Evolutionary conservation across 768 basidiomycete species (phyloP), one percentile per base, ranked within the genome.

Genomic region (Phanerochaete carnosa): DNA sequence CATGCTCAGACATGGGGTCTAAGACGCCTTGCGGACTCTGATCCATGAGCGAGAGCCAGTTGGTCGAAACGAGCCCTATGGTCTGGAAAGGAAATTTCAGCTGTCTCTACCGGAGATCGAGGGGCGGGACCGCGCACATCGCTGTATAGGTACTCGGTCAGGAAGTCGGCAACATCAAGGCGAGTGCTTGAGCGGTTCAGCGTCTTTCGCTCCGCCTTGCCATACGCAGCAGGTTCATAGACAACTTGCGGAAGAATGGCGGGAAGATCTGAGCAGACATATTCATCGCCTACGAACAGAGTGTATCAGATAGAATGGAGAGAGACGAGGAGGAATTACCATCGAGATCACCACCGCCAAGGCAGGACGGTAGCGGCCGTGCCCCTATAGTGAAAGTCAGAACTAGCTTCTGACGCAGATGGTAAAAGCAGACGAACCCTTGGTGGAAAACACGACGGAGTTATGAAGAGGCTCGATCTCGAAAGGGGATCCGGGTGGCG

Each of bases 271-370:
- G 58, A 51, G 2, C 62, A 33, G 32, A 57, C 55, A 43, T 39
- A 63, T 32, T 61, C 62, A 28, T 63, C 62, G 16, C 62, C 62
- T 62, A 32, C 28, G 11, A 43, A 6, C 11, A 3, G 4, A 55
- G 16, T 64, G 8, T 8, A 28, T 45, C 13, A 62, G 77, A 0
- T 85, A 62, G 58, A 83, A 84, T 62, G 83, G 87, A 12, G 75
- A 50, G 43, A 47, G 29, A 45, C 8, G 9, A 29, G 6, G 11
- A 4, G 32, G 11, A 19, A 54, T 87, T 86, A 26, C 87, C 88
- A 66, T 90, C 88, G 15, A 89, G 73, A 66, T 90, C 89, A 0
- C 88, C 88, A 3, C 89, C 88, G 1, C 87, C 87, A 0, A 88
- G 76, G 59, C 76, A 85, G 2, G 85, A 84, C 0, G 87, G 81